phyloP scores from a whole-genome alignment of 139 green algal genomes.

The Tetraselmis chui region DNA sequence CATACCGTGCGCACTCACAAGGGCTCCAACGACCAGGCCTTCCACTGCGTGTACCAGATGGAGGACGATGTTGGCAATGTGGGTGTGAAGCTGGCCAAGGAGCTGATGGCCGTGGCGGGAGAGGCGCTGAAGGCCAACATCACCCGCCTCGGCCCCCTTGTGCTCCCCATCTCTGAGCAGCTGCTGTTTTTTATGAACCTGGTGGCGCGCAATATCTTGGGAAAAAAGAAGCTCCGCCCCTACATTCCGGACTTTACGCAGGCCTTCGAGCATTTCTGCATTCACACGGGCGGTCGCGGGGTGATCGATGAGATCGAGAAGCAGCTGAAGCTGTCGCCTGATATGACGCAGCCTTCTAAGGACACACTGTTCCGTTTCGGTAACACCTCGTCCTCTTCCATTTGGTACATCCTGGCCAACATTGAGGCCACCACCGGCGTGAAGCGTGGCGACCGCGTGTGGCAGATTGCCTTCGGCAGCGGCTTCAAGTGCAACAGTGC shows the following conservation, averaged over 20 bases:
- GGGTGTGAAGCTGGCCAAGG: constrained; percentile 79
- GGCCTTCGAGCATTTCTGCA: constrained; percentile 97
- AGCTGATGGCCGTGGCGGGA: constrained; percentile 89
- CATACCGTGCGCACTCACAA: constrained; percentile 46
- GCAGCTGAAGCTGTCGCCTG: constrained; percentile 70
- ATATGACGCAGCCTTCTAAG: constrained; percentile 63
- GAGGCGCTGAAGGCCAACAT: constrained; percentile 89
- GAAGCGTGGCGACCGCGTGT: constrained; percentile 62
- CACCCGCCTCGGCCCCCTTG: constrained; percentile 89
- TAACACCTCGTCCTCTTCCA: constrained; percentile 74
- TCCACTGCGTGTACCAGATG: constrained; percentile 53
- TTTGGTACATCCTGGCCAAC: constrained; percentile 77
- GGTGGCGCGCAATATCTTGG: constrained; percentile 58
- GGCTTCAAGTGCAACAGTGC: constrained; percentile 96
- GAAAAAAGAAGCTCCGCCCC: constrained; percentile 41
- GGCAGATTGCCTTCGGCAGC: constrained; percentile 90
- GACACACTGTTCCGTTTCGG: constrained; percentile 75
- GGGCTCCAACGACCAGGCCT: constrained; percentile 30
- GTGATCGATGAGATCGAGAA: constrained; percentile 96
- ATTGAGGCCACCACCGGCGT: constrained; percentile 61
- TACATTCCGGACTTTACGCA: constrained; percentile 99
- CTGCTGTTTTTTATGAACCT: constrained; percentile 88
- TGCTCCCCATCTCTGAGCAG: constrained; percentile 91
- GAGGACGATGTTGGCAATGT: constrained; percentile 55
- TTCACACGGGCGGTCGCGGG: constrained; percentile 89